Percentiles rank a stretch among this genome's conserved stretches.
Evolutionary conservation across 2,329 filamentous ascomycete genomes (phyloP).

Genomic region (Achaetomium macrosporum): DNA sequence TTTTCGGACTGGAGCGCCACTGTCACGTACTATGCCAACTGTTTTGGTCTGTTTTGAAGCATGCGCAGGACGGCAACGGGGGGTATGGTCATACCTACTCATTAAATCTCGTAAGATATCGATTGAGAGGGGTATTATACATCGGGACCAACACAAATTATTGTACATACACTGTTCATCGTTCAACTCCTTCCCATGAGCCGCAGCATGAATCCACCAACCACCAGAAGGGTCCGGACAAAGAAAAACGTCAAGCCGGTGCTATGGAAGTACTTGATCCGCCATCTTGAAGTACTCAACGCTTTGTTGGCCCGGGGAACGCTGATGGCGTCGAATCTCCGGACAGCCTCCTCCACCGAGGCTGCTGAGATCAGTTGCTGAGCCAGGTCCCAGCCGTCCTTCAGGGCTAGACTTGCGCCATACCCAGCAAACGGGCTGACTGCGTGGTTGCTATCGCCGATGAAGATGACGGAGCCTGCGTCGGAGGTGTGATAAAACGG

Average conservation of each 20-base stretch:
- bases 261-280: not conserved
- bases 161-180: too few species aligned
- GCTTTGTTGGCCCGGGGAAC: not conserved
- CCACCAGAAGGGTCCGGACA: not conserved
- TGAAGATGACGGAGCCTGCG: constrained; percentile 35
- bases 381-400: constrained; percentile 43
- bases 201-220: not conserved
- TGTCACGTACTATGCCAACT: constrained; percentile 66
- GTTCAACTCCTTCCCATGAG: not conserved
- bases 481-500: constrained; percentile 35
- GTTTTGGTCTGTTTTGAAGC: constrained; percentile 44
- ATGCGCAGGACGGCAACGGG: too few species aligned
- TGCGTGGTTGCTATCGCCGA: constrained; percentile 47
- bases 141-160: too few species aligned
- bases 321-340: not conserved
- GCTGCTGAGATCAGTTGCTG: constrained; percentile 17
- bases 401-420: constrained; percentile 43
- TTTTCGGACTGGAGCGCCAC: constrained; percentile 68
- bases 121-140: too few species aligned
- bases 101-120: too few species aligned
- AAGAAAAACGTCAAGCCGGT: not conserved
- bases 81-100: too few species aligned
- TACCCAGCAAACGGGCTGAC: constrained; percentile 44
- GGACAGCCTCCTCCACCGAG: not conserved
- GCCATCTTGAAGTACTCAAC: not conserved